A percentile compares a stretch with the other conserved stretches of the same genome.
phyloP scores from a whole-genome alignment of 805 yeast genomes.

The Priceomyces castillae region DNA sequence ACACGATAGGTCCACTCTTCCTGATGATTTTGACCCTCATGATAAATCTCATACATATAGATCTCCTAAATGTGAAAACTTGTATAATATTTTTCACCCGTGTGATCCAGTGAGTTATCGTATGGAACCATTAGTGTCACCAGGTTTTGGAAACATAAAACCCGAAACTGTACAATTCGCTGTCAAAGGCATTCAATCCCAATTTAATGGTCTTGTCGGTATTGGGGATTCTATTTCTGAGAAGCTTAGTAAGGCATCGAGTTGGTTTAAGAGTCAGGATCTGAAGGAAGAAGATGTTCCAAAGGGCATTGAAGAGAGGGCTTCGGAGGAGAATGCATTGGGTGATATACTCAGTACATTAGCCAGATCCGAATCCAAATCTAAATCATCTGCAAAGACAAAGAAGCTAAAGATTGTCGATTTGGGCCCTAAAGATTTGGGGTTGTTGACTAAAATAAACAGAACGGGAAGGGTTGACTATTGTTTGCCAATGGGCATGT shows the following conservation, averaged over 20 bases:
- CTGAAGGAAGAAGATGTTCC: conserved; percentile 5
- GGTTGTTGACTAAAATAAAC: conserved; percentile 49
- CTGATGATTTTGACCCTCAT: conserved; percentile 21
- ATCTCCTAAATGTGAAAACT: conserved; percentile 58
- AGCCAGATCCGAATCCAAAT: conserved; percentile 15
- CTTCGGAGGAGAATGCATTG: conserved; percentile 34
- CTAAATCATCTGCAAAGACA: conserved; percentile 15
- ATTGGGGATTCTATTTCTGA: conserved; percentile 39
- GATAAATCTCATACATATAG: conserved; percentile 17
- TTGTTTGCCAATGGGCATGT: conserved; percentile 68
- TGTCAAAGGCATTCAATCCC: conserved; percentile 49
- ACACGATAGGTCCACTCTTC: conserved; percentile 22
- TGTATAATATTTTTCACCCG: conserved; percentile 84
- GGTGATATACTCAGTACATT: conserved; percentile 38
- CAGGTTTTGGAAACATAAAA: conserved; percentile 44
- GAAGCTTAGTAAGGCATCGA: conserved; percentile 31
- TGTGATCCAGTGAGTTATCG: conserved; percentile 92
- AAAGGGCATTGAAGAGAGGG: conserved; percentile 14
- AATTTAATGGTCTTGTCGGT: conserved; percentile 40
- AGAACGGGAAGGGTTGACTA: conserved; percentile 80
- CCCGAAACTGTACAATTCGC: conserved; percentile 62
- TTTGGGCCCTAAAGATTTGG: conserved; percentile 27
- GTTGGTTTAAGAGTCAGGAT: conserved; percentile 27
- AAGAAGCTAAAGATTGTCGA: conserved; percentile 23
- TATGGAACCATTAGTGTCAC: conserved; percentile 75